phyloP scores from a whole-genome alignment of 176 grass and related monocot genomes.

The Paspalum notatum region DNA sequence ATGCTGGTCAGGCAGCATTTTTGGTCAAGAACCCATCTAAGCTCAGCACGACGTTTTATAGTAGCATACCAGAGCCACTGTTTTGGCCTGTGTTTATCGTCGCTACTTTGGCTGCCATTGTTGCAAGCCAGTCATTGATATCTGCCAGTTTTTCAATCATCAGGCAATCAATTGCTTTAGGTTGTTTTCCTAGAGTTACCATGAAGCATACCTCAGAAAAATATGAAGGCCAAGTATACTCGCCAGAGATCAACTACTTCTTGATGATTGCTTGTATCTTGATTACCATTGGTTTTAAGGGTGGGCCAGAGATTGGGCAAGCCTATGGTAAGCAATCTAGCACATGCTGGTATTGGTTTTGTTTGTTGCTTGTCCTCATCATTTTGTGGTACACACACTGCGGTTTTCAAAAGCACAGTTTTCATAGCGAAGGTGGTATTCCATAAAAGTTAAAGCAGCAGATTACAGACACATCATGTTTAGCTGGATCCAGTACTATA shows the following conservation, averaged over 20 bases:
- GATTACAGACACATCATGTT: not conserved
- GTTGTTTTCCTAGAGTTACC: slow-evolving; percentile 83
- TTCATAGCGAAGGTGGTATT: not conserved
- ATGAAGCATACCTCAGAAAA: slow-evolving; percentile 78
- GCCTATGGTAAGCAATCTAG: slow-evolving; percentile 66
- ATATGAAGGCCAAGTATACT: slow-evolving; percentile 82
- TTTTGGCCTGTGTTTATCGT: slow-evolving; percentile 88
- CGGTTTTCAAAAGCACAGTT: not conserved
- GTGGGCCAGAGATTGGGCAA: slow-evolving; percentile 80
- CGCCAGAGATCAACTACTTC: slow-evolving; percentile 75
- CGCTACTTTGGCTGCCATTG: slow-evolving; percentile 67
- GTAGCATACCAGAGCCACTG: slow-evolving; percentile 60
- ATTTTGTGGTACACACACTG: not conserved
- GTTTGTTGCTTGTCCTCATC: not conserved
- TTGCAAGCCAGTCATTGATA: slow-evolving; percentile 82
- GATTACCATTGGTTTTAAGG: slow-evolving; percentile 71
- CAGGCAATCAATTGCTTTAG: slow-evolving; percentile 72
- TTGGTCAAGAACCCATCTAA: slow-evolving; percentile 73
- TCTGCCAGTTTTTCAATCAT: slow-evolving; percentile 91
- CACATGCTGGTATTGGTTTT: slow-evolving; percentile 19
- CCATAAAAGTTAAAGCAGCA: not conserved
- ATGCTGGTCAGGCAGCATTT: slow-evolving; percentile 72
- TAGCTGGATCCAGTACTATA: not conserved
- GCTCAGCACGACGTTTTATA: slow-evolving; percentile 68
- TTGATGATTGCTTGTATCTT: slow-evolving; percentile 72